Conservation (phyloP, 2,329 filamentous ascomycete species). For the Epichloe hybrida region DNA sequence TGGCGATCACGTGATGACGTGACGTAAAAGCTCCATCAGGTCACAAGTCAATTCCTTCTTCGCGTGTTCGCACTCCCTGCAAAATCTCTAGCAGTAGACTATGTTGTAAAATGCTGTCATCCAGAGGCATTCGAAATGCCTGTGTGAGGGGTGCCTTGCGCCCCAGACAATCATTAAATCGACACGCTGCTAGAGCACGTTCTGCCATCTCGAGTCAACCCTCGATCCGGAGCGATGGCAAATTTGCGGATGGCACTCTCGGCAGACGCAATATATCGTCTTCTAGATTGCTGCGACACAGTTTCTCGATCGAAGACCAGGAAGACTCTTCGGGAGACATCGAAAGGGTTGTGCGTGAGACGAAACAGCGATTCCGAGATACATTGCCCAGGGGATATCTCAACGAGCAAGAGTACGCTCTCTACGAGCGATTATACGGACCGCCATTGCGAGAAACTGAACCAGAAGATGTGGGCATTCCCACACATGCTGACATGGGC, state of each 20-base stretch:
- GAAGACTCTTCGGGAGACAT: conserved; percentile 22
- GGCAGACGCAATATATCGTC: conserved; percentile 16
- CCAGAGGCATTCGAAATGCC: conserved; percentile 20
- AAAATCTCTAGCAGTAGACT: conserved; percentile 6
- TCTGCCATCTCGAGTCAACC: not conserved
- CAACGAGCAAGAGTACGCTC: conserved; percentile 51
- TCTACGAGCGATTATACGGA: conserved; percentile 76
- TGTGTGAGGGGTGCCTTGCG: conserved; percentile 16
- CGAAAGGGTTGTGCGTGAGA: conserved; percentile 54
- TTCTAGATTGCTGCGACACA: conserved; percentile 13
- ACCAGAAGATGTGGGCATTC: conserved; percentile 44
- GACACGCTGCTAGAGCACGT: not conserved
- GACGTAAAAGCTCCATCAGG: conserved; percentile 13
- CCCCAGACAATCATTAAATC: conserved; percentile 5
- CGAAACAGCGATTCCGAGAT: conserved; percentile 64
- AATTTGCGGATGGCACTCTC: not conserved
- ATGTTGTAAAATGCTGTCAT: conserved; percentile 19
- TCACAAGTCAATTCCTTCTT: no score
- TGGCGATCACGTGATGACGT: conserved; percentile 17
- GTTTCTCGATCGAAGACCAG: not conserved
- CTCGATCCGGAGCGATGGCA: not conserved
- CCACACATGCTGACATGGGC: conserved; percentile 25
- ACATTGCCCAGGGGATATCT: conserved; percentile 60
- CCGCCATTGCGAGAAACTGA: conserved; percentile 50
- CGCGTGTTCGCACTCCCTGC: conserved; percentile 3